Base-by-base conservation (phyloP, 805 yeast species). In the Clavispora santaluciae region DNA sequence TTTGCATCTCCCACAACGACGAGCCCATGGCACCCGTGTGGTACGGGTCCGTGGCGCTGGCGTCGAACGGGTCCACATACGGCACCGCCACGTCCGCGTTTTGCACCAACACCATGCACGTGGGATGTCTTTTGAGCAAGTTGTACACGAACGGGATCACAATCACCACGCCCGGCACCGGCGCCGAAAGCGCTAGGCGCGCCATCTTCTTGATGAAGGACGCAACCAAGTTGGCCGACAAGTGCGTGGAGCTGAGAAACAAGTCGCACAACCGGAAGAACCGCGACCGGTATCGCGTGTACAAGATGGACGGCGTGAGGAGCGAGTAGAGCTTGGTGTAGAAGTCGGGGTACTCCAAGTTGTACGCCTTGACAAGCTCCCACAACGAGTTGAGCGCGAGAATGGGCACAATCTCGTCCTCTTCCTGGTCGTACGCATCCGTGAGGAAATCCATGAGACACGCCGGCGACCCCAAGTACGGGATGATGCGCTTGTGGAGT, bases 61-160 rank as follows among this genome's bases (percentile, higher is more conserved):
- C 64, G 48, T 83, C 69, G 57, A 76, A 91, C 4, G 95, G 84
- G 58, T 93, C 98, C 20, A 44, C 44, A 49, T 64, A 71, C 21
- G 47, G 45, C 5, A 48, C 50, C 5, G 59, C 57, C 0, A 39
- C 44, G 2, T 58, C 53, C 1, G 75, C 54, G 34, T 73, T 70
- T 55, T 93, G 98, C 31, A 91, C 72, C 75, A 91, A 69, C 18
- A 83, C 68, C 95, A 90, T 91, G 70, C 97, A 90, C 5, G 90
- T 79, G 33, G 97, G 97, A 63, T 93, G 99, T 53, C 87, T 79
- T 59, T 87, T 91, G 54, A 93, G 63, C 48, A 89, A 73, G 60
- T 91, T 91, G 66, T 91, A 91, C 10, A 89, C 74, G 59, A 93
- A 88, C n/a, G 99, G 98, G 16, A 91, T 75, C 11, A 87, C 74